These are phyloP conservation scores for Candida anutae DNA, from an alignment of 1,139 yeast species.

Conservation along the genomic window DNA sequence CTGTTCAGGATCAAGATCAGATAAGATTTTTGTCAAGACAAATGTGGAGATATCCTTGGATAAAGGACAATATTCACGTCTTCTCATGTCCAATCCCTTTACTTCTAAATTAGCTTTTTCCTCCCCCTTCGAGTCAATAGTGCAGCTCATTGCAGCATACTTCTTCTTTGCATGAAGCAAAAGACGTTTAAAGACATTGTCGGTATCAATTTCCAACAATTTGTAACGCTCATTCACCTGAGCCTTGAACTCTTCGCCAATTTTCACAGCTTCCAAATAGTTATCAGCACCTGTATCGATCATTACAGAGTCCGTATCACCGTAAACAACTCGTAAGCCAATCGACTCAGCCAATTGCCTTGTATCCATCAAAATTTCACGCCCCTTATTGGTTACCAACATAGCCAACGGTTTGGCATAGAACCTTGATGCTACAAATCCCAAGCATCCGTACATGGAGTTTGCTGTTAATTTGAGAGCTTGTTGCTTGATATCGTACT, in stretches of 20 bases:
- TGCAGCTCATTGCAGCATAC: slow-evolving; percentile 81
- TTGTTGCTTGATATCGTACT: slow-evolving; percentile 92
- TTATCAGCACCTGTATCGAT: slow-evolving; percentile 78
- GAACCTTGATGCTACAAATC: slow-evolving; percentile 84
- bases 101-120: slow-evolving; percentile 65
- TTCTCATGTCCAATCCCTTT: slow-evolving; percentile 93
- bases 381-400: slow-evolving; percentile 91
- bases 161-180: slow-evolving; percentile 94
- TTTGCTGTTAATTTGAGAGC: slow-evolving; percentile 96
- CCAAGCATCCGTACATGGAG: slow-evolving; percentile 98
- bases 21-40: slow-evolving; percentile 64
- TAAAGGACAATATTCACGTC: slow-evolving; percentile 92
- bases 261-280: slow-evolving; percentile 65
- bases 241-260: slow-evolving; percentile 79
- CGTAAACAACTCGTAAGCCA: slow-evolving; percentile 83
- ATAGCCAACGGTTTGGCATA: slow-evolving; percentile 95
- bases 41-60: slow-evolving; percentile 82
- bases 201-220: slow-evolving; percentile 88
- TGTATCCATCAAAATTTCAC: slow-evolving; percentile 92
- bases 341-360: slow-evolving; percentile 84
- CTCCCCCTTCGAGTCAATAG: slow-evolving; percentile 41
- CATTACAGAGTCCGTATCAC: slow-evolving; percentile 99
- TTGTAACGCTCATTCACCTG: slow-evolving; percentile 85
- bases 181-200: slow-evolving; percentile 81
- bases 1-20: slow-evolving; percentile 70